Evolutionary conservation across 1,139 yeast species (phyloP), one percentile per base, ranked within the genome.

Genomic region (Candida frijolesensis): DNA sequence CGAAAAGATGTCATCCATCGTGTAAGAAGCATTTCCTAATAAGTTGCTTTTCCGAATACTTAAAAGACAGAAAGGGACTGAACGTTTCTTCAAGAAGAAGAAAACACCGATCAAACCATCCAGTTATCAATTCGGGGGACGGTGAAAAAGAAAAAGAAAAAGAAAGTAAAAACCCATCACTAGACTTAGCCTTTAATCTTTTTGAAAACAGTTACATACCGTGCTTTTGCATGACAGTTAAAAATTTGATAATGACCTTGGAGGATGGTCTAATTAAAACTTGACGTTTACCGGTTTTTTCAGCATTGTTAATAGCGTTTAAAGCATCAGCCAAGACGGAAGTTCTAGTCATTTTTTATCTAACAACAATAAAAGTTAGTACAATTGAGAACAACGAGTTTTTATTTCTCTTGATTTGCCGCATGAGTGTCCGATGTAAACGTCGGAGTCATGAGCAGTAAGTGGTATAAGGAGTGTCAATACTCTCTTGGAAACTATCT

Each of bases 301-400:
- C 99, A 76, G 99, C 99, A 76, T 94, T 94, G 91, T 91, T 90
- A 76, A 94, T 94, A 68, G 97, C 85, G 77, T 94, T 92, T 73
- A 94, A 88, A 73, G 99, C 98, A 82, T 94, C 99, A 70, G 98
- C 97, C 78, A 94, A 88, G 74, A 89, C 99, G 64, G 99, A 94
- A 67, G 97, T 82, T 84, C 98, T 92, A 75, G 98, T 91, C 98
- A 94, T 91, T 76, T 72, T 79, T 44, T 10, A 22, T 48, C 46
- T 50, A 33, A 27, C 11, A 25, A 29, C 33, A 39, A 32, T 10
- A 15, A 40, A 44, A n/a, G 58, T 56, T 54, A 55, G 58, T 54
- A 54, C 40, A 22, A 30, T 29, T 27, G 19, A 35, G 29, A 40
- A 42, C 42, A 16, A 37, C 6, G 38, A 27, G 16, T 14, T 15